Evolutionary conservation across 139 green algal species (phyloP).

Genomic region (Gonium pectorale): DNA sequence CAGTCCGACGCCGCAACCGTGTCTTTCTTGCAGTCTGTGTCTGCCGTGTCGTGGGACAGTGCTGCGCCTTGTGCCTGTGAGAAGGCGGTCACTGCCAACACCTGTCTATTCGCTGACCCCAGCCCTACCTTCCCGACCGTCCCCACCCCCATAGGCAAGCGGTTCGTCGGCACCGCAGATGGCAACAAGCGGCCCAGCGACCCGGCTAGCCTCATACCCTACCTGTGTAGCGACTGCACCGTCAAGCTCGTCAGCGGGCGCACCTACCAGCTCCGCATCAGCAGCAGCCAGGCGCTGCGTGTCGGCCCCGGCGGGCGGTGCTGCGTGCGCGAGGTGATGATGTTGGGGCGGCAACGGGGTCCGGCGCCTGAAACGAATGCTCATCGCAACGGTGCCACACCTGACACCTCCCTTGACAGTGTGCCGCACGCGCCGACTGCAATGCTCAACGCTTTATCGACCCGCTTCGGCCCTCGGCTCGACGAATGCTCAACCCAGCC

Average conservation of each 20-base stretch:
- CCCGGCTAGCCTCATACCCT: not conserved
- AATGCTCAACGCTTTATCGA: not conserved
- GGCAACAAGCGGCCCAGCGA: not conserved
- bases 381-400: not conserved
- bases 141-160: too few species aligned
- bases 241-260: slow-evolving; percentile 9
- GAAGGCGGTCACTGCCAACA: too few species aligned
- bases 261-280: slow-evolving; percentile 9
- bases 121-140: too few species aligned
- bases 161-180: not conserved
- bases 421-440: not conserved
- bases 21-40: too few species aligned
- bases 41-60: too few species aligned
- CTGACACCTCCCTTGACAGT: not conserved
- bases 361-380: not conserved
- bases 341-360: not conserved
- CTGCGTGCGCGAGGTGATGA: not conserved
- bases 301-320: not conserved
- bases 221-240: slow-evolving; percentile 22
- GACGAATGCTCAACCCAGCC: not conserved
- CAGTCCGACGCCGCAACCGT: not conserved
- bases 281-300: not conserved
- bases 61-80: too few species aligned
- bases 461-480: not conserved
- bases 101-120: too few species aligned